Conservation (phyloP, 805 yeast species). For the Tetrapisispora taiwanensis region DNA sequence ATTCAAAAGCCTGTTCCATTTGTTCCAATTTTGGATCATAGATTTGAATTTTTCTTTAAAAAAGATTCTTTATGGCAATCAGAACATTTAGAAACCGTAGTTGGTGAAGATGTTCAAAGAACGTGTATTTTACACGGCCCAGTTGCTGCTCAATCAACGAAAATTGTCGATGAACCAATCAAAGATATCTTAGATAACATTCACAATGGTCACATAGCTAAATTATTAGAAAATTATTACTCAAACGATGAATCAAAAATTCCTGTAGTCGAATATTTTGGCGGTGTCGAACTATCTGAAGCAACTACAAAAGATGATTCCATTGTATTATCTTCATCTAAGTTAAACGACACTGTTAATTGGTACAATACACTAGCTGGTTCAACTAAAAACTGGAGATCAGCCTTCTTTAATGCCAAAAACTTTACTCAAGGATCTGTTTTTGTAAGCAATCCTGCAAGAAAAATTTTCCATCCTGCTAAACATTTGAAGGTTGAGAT, state of each 20-base stretch:
- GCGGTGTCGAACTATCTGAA: conserved; percentile 48
- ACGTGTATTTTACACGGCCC: conserved; percentile 99
- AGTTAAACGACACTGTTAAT: conserved; percentile 31
- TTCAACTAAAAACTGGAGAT: conserved; percentile 70
- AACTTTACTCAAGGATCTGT: conserved; percentile 78
- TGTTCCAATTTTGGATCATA: conserved; percentile 88
- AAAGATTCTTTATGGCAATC: conserved; percentile 99
- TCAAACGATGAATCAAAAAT: conserved; percentile 57
- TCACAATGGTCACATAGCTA: conserved; percentile 80
- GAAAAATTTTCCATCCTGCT: conserved; percentile 68
- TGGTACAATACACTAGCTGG: conserved; percentile 88
- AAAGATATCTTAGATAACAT: conserved; percentile 79
- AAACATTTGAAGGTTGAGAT: conserved; percentile 55
- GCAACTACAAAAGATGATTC: conserved; percentile 18
- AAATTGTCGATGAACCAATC: conserved; percentile 83
- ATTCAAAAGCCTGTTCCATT: conserved; percentile 95
- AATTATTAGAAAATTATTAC: conserved; percentile 59
- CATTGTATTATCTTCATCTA: conserved; percentile 19
- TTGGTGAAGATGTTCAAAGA: conserved; percentile 92
- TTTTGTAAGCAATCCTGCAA: conserved; percentile 70
- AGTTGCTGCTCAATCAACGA: conserved; percentile 90
- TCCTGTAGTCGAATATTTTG: conserved; percentile 85
- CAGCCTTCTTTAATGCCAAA: conserved; percentile 71
- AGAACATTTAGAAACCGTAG: conserved; percentile 92
- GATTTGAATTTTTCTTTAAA: conserved; percentile 93